These are phyloP conservation scores for Aspergillus fumigatus DNA, from an alignment of 2,329 filamentous ascomycete species.

Conservation along the genomic window DNA sequence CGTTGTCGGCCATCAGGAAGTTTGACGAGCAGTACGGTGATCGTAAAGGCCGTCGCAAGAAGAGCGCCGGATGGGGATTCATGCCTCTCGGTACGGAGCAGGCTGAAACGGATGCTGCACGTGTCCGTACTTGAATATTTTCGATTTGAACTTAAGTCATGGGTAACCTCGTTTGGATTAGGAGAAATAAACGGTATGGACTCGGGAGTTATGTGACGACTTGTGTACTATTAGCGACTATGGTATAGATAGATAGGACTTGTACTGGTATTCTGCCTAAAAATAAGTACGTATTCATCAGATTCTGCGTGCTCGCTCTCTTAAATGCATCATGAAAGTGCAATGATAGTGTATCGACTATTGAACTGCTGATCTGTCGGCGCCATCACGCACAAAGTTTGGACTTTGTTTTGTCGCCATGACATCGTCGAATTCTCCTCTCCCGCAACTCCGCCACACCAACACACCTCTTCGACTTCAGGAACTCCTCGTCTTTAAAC, in stretches of 20 bases:
- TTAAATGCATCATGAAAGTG: neutral
- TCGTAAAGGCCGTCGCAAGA: slow-evolving; percentile 61
- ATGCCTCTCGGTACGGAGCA: slow-evolving; percentile 32
- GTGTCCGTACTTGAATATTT: slow-evolving; percentile 35
- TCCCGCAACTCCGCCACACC: neutral
- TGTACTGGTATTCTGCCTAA: slow-evolving; percentile 25
- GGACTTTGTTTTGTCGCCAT: slow-evolving; percentile 5
- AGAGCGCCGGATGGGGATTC: slow-evolving; percentile 52
- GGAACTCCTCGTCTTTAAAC: neutral
- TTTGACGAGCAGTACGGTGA: slow-evolving; percentile 96
- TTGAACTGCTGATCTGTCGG: neutral
- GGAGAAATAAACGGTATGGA: neutral
- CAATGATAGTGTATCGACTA: neutral
- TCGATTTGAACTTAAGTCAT: neutral
- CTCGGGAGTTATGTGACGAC: slow-evolving; percentile 10
- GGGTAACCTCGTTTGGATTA: slow-evolving; percentile 2
- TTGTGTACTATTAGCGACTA: slow-evolving; percentile 30
- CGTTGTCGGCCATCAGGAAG: slow-evolving; percentile 78
- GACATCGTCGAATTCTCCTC: slow-evolving; percentile 6
- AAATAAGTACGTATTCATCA: slow-evolving; percentile 11
- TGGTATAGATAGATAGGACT: slow-evolving; percentile 23
- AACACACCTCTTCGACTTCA: neutral
- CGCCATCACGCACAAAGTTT: slow-evolving; percentile 2
- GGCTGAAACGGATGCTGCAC: slow-evolving; percentile 32
- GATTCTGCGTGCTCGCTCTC: neutral